A percentile compares a stretch with the other conserved stretches of the same genome.
Conservation (phyloP, 345 rosid genomes). For the Ceriops tagal region DNA sequence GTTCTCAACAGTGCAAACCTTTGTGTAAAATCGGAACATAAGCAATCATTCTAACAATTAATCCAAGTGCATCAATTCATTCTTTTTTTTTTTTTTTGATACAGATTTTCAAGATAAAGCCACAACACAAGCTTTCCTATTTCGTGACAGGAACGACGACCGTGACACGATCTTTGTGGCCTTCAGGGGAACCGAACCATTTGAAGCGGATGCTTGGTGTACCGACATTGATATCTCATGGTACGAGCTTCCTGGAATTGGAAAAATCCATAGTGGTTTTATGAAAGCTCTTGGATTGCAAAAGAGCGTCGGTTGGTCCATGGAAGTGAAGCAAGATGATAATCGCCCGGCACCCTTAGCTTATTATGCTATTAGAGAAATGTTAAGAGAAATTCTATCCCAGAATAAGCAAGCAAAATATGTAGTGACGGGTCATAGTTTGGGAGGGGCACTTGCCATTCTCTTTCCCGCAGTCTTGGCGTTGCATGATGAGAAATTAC, state of each 20-base stretch:
- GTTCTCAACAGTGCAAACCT: background rate
- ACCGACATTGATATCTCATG: slow-evolving; percentile 70
- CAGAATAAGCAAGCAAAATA: slow-evolving; percentile 34
- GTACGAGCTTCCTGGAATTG: slow-evolving; percentile 57
- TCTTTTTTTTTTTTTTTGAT: too few species aligned
- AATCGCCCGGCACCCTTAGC: slow-evolving; percentile 35
- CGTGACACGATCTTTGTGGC: slow-evolving; percentile 51
- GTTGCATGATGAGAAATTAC: slow-evolving; percentile 44
- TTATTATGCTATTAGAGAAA: slow-evolving; percentile 55
- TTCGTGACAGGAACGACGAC: slow-evolving; percentile 33
- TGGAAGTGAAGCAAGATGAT: slow-evolving; percentile 21
- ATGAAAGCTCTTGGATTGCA: slow-evolving; percentile 82
- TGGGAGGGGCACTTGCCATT: slow-evolving; percentile 75
- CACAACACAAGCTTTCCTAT: slow-evolving; percentile 54
- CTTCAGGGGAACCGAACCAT: slow-evolving; percentile 66
- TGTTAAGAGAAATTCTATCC: slow-evolving; percentile 29
- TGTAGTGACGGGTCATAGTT: slow-evolving; percentile 65
- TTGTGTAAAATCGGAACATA: too few species aligned
- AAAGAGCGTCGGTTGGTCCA: slow-evolving; percentile 54
- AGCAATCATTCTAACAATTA: too few species aligned
- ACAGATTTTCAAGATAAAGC: slow-evolving; percentile 57
- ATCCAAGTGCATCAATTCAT: too few species aligned
- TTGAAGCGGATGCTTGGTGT: slow-evolving; percentile 65
- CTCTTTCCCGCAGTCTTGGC: slow-evolving; percentile 52
- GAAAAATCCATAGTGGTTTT: slow-evolving; percentile 70